A percentile compares a stretch with the other conserved stretches of the same genome.
phyloP scores from a whole-genome alignment of 2,329 filamentous ascomycete genomes.

The Coleophoma eucalyptorum region DNA sequence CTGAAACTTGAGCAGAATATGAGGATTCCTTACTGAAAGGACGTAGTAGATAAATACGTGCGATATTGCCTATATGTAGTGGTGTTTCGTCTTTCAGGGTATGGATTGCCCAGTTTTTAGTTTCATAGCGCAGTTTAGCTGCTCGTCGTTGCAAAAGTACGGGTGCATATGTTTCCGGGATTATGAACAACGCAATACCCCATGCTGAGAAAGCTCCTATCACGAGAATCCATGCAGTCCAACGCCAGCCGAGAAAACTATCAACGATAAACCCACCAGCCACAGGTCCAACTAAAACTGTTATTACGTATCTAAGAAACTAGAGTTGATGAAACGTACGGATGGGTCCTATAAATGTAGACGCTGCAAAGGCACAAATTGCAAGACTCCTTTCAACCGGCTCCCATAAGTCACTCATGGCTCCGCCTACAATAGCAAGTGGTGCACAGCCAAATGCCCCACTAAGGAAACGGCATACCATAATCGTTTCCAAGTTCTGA shows the following conservation, averaged over 20 bases:
- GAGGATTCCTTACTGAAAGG: slow-evolving; percentile 20
- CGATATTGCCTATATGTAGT: slow-evolving; percentile 19
- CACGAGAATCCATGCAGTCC: slow-evolving; percentile 48
- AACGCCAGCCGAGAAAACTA: slow-evolving; percentile 47
- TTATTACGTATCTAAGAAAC: not conserved
- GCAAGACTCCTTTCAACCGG: slow-evolving; percentile 59
- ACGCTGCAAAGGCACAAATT: slow-evolving; percentile 57
- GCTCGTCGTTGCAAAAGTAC: slow-evolving; percentile 43
- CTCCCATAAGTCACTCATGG: slow-evolving; percentile 14
- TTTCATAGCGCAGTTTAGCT: slow-evolving; percentile 38
- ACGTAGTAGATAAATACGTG: slow-evolving; percentile 23
- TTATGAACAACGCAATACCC: slow-evolving; percentile 33
- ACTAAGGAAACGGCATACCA: slow-evolving; percentile 18
- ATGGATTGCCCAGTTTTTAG: slow-evolving; percentile 32
- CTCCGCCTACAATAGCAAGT: slow-evolving; percentile 23
- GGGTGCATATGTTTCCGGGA: slow-evolving; percentile 45
- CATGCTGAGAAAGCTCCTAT: slow-evolving; percentile 38
- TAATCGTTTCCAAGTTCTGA: slow-evolving; percentile 18
- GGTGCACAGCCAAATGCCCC: slow-evolving; percentile 19
- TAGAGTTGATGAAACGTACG: not conserved
- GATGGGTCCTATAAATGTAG: slow-evolving; percentile 28
- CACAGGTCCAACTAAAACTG: slow-evolving; percentile 35
- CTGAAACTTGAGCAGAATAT: not conserved
- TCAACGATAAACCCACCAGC: slow-evolving; percentile 43
- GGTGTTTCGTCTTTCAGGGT: slow-evolving; percentile 19